Percentiles rank a stretch among this genome's conserved stretches.
These are phyloP conservation scores for Fusarium dlaminii DNA, from an alignment of 2,329 filamentous ascomycete species.

Conservation along the genomic window DNA sequence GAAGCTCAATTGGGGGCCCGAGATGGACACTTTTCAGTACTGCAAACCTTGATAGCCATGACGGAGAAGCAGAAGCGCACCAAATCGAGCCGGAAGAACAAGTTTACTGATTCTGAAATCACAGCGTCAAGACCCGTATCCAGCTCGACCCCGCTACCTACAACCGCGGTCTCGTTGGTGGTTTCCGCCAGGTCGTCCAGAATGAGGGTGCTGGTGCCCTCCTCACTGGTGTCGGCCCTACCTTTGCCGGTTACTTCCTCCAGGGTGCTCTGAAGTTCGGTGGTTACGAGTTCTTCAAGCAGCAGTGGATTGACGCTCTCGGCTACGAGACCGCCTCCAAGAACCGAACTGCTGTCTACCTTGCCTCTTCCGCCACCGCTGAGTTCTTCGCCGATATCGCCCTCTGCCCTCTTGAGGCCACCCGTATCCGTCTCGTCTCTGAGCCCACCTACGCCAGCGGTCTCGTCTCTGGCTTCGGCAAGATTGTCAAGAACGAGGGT, in stretches of 20 bases:
- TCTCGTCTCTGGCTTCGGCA: constrained; percentile 80
- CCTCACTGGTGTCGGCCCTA: constrained; percentile 85
- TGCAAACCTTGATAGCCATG: not conserved
- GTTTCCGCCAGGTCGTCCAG: constrained; percentile 85
- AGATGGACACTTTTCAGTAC: constrained; percentile 1
- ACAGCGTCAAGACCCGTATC: constrained; percentile 93
- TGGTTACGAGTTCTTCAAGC: constrained; percentile 97
- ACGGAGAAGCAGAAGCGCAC: not conserved
- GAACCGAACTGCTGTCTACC: constrained; percentile 85
- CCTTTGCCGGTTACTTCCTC: constrained; percentile 90
- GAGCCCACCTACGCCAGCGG: constrained; percentile 86
- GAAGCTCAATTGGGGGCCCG: not conserved
- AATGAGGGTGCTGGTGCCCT: constrained; percentile 88
- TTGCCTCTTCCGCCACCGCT: constrained; percentile 71
- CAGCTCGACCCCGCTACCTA: constrained; percentile 91
- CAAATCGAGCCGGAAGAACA: not conserved
- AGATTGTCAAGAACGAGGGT: constrained; percentile 86
- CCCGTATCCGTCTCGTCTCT: constrained; percentile 91
- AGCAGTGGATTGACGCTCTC: constrained; percentile 83
- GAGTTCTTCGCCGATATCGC: constrained; percentile 82
- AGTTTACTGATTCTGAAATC: constrained; percentile 36
- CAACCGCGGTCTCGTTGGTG: constrained; percentile 87
- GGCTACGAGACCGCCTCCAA: constrained; percentile 80
- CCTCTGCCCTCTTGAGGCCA: constrained; percentile 91
- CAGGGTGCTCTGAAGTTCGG: constrained; percentile 95